Conservation (phyloP, 129 eudicot genomes). For the Flaveria robusta region DNA sequence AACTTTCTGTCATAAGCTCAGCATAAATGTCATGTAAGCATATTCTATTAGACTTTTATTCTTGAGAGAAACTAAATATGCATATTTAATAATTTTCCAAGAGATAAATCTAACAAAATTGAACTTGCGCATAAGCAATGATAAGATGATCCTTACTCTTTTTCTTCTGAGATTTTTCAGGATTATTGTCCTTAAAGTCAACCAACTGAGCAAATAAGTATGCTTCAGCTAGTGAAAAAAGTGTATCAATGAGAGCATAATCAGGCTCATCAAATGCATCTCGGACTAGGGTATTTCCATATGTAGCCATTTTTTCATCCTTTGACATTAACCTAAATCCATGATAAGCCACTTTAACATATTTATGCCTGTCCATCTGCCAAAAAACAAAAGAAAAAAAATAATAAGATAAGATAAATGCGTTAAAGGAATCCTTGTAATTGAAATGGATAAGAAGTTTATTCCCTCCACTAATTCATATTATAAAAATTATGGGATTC, state of each 20-base stretch:
- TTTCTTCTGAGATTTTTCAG: slow-evolving; percentile 60
- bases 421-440: neutral
- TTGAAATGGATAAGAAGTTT: neutral
- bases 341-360: slow-evolving; percentile 97
- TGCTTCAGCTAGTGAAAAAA: slow-evolving; percentile 93
- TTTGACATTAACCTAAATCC: slow-evolving; percentile 83
- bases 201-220: slow-evolving; percentile 96
- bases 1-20: slow-evolving; percentile 13
- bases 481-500: neutral
- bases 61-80: neutral
- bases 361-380: slow-evolving; percentile 98
- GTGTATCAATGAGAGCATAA: slow-evolving; percentile 95
- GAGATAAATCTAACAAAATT: neutral
- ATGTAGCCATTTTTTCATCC: slow-evolving; percentile 83
- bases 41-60: slow-evolving; percentile 1
- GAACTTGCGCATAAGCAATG: neutral
- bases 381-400: neutral
- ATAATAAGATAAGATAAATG: neutral
- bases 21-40: slow-evolving; percentile 11
- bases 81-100: neutral
- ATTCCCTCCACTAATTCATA: neutral
- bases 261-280: slow-evolving; percentile 96
- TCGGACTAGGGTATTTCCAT: slow-evolving; percentile 74
- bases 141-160: slow-evolving; percentile 67
- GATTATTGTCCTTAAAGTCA: slow-evolving; percentile 90